Percentiles rank a stretch among this genome's conserved stretches.
Conservation (phyloP, 192 early-diverging fungal species). For the Chytriomyces sp. region DNA sequence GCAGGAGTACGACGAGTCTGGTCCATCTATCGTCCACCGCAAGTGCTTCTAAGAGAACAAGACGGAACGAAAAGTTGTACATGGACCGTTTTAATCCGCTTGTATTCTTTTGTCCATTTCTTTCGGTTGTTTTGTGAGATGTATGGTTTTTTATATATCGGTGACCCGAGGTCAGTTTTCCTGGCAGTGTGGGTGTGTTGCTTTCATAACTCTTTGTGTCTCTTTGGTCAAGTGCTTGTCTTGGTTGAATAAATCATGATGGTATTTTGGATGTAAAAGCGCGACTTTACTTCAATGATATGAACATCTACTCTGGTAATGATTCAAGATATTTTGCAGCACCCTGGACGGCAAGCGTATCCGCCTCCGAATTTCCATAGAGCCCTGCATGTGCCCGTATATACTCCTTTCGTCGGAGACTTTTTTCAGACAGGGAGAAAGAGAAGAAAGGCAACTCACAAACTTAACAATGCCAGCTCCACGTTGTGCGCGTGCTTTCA, state of each 20-base stretch:
- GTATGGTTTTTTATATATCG: too few relatives aligned
- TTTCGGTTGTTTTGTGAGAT: too few relatives aligned
- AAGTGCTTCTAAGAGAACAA: slow-evolving; percentile 77
- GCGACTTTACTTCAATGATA: neutral
- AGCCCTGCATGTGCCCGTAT: slow-evolving; percentile 76
- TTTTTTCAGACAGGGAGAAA: too few relatives aligned
- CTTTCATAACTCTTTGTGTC: too few relatives aligned
- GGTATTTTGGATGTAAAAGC: neutral
- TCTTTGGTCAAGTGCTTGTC: too few relatives aligned
- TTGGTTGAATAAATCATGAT: too few relatives aligned
- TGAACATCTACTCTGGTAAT: neutral
- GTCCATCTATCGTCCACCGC: slow-evolving; percentile 97
- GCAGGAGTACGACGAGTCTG: slow-evolving; percentile 98
- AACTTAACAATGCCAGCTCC: slow-evolving; percentile 17
- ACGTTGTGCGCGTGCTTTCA: slow-evolving; percentile 35
- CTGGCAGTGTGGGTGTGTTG: too few relatives aligned
- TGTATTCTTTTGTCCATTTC: too few relatives aligned
- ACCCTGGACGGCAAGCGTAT: slow-evolving; percentile 76
- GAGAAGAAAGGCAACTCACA: slow-evolving; percentile 12
- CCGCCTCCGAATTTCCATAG: slow-evolving; percentile 81
- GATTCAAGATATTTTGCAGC: slow-evolving; percentile 35
- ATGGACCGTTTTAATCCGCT: too few relatives aligned
- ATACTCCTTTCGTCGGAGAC: slow-evolving; percentile 47
- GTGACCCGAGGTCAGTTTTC: too few relatives aligned
- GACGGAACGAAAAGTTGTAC: too few relatives aligned